Conservation (phyloP, 257 asterid species). For the Capsicum chinense region DNA sequence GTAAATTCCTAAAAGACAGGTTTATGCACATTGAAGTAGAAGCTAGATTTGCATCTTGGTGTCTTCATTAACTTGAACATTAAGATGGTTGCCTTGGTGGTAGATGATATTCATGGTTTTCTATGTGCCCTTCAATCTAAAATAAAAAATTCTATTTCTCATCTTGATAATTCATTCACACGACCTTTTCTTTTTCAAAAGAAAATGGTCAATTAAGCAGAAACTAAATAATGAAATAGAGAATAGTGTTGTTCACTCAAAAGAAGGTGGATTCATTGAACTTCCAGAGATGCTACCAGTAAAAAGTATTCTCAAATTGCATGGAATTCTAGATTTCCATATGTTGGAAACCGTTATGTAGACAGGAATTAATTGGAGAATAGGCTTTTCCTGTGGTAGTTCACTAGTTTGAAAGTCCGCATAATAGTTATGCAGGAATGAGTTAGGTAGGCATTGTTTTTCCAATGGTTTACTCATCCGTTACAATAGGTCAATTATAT, state of each 20-base stretch:
- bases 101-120: neutral
- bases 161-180: neutral
- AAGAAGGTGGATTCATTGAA: neutral
- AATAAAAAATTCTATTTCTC: neutral
- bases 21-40: neutral
- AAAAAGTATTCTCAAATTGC: neutral
- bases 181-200: neutral
- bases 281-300: neutral
- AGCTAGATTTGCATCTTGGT: neutral
- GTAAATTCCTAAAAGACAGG: neutral
- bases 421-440: no score
- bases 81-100: neutral
- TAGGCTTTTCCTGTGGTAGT: no score
- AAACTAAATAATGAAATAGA: neutral
- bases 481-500: no score
- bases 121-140: neutral
- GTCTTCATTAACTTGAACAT: neutral
- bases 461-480: no score
- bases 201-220: neutral
- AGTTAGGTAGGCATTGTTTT: no score
- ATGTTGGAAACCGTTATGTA: no score
- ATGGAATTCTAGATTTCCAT: neutral
- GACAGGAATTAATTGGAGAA: no score
- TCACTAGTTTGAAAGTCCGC: no score
- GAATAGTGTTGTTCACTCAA: neutral